phyloP scores from a whole-genome alignment of 352 stramenopile genomes.

The Phytophthora syringae region DNA sequence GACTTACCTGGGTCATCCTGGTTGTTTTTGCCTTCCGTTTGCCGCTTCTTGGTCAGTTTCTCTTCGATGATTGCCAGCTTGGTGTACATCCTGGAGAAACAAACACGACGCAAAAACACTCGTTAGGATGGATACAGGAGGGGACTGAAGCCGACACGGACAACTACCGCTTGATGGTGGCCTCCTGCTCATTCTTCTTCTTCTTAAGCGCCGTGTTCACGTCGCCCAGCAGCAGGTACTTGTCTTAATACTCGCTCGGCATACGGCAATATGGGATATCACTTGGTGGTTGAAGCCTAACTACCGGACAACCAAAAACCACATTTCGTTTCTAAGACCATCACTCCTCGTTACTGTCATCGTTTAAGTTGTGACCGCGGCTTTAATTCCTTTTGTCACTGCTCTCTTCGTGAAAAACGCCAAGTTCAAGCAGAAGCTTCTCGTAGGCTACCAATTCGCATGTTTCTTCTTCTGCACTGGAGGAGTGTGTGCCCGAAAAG shows the following conservation, averaged over 20 bases:
- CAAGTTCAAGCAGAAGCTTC: slow-evolving; percentile 42
- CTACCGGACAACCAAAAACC: too few species aligned
- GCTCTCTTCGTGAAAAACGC: slow-evolving; percentile 32
- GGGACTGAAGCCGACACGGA: too few species aligned
- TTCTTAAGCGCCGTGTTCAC: slow-evolving; percentile 89
- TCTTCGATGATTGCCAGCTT: slow-evolving; percentile 91
- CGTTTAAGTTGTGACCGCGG: too few species aligned
- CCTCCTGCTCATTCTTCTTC: slow-evolving; percentile 93
- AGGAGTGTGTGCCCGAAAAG: slow-evolving; percentile 16
- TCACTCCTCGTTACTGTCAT: slow-evolving; percentile 8
- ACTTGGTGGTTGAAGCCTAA: slow-evolving; percentile 25
- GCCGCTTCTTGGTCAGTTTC: slow-evolving; percentile 77
- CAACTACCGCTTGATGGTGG: slow-evolving; percentile 84
- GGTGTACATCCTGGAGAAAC: slow-evolving; percentile 80
- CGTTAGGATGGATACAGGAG: background rate
- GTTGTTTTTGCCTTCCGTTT: slow-evolving; percentile 58
- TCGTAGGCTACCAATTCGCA: slow-evolving; percentile 33
- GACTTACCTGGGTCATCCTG: slow-evolving; percentile 55
- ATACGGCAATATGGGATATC: slow-evolving; percentile 36
- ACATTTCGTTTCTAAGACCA: too few species aligned
- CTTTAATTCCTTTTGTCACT: too few species aligned
- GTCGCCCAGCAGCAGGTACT: slow-evolving; percentile 83
- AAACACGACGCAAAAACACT: background rate
- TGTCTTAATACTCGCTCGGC: slow-evolving; percentile 80
- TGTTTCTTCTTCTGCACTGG: background rate